Evolutionary conservation across 768 basidiomycete species (phyloP), one percentile per base, ranked within the genome.

Genomic region (Pleurotus salmoneostramineus): DNA sequence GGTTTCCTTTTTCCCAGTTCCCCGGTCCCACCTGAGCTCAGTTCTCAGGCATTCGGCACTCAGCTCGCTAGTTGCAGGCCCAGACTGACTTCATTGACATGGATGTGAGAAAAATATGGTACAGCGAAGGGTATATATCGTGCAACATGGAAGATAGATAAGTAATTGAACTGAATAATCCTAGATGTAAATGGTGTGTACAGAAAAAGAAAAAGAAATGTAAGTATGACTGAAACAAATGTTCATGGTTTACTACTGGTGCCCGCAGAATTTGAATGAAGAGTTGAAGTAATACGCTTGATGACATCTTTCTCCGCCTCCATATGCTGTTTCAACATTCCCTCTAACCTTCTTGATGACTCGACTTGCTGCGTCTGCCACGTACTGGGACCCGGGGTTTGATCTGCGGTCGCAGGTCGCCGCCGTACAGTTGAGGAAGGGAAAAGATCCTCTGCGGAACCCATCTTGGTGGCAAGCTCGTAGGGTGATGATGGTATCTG

Each of bases 231-330:
- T 42, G 40, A 42, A 21, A 8, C 4, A 50, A 11, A 60, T 31
- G 42, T 48, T 58, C 61, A 61, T 57, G 62, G 44, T 64, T 62
- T 51, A 57, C 63, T 65, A 59, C 63, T 65, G 17, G 66, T 63
- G 56, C 62, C 37, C 35, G 52, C 35, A 40, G 52, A 14, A 49
- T 49, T 49, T 17, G 48, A 27, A 21, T 55, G 52, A 61, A 62
- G 63, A 33, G 72, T 77, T 31, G 76, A 74, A 17, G 92, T 86
- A 67, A 94, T 92, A 72, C 84, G 78, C 74, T 82, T 88, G 64
- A 94, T 78, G 35, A 83, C 85, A 65, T 91, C 88, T 73, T 84
- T 85, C 73, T 94, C 92, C 54, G 85, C 80, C 72, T 89, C 88
- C 76, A 93, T 88, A 68, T 94, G 92, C 68, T 88, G 85, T 56